A percentile compares a stretch with the other conserved stretches of the same genome.
Evolutionary conservation across 495 filamentous ascomycete genomes (phyloP).

Genomic region (Articulospora tetracladia): DNA sequence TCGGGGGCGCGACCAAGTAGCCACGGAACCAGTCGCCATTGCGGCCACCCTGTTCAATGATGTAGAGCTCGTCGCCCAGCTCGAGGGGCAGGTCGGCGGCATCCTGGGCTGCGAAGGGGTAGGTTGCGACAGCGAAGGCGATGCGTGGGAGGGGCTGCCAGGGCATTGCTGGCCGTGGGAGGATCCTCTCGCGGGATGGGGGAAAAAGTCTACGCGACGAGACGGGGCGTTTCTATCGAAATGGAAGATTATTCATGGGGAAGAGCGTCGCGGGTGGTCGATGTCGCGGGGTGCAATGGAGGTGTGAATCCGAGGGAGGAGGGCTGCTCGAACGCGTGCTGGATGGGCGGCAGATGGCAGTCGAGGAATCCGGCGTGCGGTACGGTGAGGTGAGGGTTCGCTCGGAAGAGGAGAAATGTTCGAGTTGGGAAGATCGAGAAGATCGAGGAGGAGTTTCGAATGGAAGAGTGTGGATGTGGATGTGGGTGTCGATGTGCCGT

Average conservation of each 20-base stretch:
- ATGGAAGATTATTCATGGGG: background rate
- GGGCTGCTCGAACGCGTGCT: too few species aligned
- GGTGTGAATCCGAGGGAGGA: background rate
- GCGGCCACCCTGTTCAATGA: slow-evolving; percentile 89
- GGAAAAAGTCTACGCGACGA: slow-evolving; percentile 15
- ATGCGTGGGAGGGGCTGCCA: slow-evolving; percentile 96
- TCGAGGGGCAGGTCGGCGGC: slow-evolving; percentile 94
- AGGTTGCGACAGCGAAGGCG: slow-evolving; percentile 92
- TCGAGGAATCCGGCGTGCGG: too few species aligned
- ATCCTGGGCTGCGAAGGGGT: slow-evolving; percentile 82
- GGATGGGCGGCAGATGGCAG: too few species aligned
- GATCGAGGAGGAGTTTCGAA: too few species aligned
- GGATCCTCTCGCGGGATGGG: background rate
- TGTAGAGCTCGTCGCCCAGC: slow-evolving; percentile 96
- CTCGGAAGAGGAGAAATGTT: too few species aligned
- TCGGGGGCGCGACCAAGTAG: slow-evolving; percentile 92
- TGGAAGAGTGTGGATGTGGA: too few species aligned
- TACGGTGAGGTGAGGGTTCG: too few species aligned
- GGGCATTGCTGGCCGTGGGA: slow-evolving; percentile 58
- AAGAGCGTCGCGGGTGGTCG: background rate
- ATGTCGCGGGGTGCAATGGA: background rate
- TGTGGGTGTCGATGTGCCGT: too few species aligned
- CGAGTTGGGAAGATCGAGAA: too few species aligned
- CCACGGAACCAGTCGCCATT: slow-evolving; percentile 91
- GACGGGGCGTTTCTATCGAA: slow-evolving; percentile 23